phyloP scores from a whole-genome alignment of 148 eudicot genomes.

The Beta vulgaris region DNA sequence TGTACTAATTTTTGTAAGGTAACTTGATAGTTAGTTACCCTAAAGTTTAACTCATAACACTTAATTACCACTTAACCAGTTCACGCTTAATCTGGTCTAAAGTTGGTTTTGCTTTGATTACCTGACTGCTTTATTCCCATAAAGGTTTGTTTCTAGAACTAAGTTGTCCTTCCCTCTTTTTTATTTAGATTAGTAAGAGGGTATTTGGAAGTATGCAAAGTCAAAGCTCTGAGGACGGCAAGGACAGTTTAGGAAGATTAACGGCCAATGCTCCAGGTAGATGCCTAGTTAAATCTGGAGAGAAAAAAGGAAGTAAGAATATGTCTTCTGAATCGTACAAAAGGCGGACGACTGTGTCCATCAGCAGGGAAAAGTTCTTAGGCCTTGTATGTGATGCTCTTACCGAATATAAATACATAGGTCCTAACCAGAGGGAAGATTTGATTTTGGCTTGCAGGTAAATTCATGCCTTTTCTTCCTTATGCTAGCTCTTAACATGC shows the following conservation, averaged over 20 bases:
- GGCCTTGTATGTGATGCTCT: constrained; percentile 81
- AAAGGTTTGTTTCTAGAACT: background rate
- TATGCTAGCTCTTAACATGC: background rate
- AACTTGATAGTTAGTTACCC: background rate
- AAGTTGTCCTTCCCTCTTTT: background rate
- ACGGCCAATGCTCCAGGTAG: constrained; percentile 2
- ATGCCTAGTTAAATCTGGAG: constrained; percentile 29
- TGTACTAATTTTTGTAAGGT: background rate
- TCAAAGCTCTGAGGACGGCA: constrained; percentile 39
- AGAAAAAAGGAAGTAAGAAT: constrained; percentile 36
- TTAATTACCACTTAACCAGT: too few relatives aligned
- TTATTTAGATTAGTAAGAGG: constrained; percentile 67
- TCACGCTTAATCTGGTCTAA: background rate
- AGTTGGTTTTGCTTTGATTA: background rate
- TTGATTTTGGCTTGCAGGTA: constrained; percentile 91
- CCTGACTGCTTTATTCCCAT: background rate
- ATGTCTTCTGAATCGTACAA: constrained; percentile 64
- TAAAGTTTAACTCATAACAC: background rate
- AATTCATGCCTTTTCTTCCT: background rate
- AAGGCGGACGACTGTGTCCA: constrained; percentile 63
- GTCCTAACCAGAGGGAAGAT: constrained; percentile 82
- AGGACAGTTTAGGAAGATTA: constrained; percentile 26
- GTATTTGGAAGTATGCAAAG: constrained; percentile 66
- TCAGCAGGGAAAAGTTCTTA: constrained; percentile 54
- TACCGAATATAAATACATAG: constrained; percentile 75